These are phyloP conservation scores for Lepidium africanum DNA, from an alignment of 345 rosid genomes.

Conservation along the genomic window DNA sequence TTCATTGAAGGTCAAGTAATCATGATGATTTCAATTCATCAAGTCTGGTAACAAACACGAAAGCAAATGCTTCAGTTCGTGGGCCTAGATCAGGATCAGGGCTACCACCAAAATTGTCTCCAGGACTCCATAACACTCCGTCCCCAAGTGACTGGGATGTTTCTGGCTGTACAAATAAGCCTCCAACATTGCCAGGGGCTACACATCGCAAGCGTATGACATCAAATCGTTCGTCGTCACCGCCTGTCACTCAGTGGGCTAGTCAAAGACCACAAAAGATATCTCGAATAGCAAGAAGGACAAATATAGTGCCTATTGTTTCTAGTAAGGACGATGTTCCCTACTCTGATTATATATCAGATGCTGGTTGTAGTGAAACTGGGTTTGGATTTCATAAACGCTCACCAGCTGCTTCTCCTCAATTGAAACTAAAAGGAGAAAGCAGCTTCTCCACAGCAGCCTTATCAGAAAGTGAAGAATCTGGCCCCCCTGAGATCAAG, in stretches of 20 bases:
- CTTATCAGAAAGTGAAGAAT: slow-evolving; percentile 92
- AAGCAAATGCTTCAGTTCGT: slow-evolving; percentile 51
- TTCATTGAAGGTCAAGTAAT: slow-evolving; percentile 47
- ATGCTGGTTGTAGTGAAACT: slow-evolving; percentile 55
- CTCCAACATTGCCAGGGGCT: slow-evolving; percentile 52
- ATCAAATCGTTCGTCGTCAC: slow-evolving; percentile 67
- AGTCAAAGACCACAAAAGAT: slow-evolving; percentile 84
- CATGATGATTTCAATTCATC: slow-evolving; percentile 67
- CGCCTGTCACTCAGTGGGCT: slow-evolving; percentile 81
- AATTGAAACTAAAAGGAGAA: slow-evolving; percentile 54
- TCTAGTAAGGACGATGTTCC: slow-evolving; percentile 60
- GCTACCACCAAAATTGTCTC: slow-evolving; percentile 56
- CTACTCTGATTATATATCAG: slow-evolving; percentile 53
- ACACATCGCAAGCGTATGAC: slow-evolving; percentile 67
- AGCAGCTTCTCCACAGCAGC: slow-evolving; percentile 52
- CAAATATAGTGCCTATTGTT: slow-evolving; percentile 64
- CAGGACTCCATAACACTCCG: slow-evolving; percentile 51
- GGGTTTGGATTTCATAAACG: slow-evolving; percentile 63
- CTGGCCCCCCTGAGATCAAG: slow-evolving; percentile 69
- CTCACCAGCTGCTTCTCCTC: slow-evolving; percentile 50
- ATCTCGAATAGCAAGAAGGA: slow-evolving; percentile 81
- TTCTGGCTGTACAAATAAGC: slow-evolving; percentile 71
- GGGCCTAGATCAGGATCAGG: slow-evolving; percentile 75
- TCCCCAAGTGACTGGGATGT: slow-evolving; percentile 78
- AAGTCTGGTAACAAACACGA: slow-evolving; percentile 60